Conservation (phyloP, 2,329 filamentous ascomycete species). For the Ophioceras dolichostomum region DNA sequence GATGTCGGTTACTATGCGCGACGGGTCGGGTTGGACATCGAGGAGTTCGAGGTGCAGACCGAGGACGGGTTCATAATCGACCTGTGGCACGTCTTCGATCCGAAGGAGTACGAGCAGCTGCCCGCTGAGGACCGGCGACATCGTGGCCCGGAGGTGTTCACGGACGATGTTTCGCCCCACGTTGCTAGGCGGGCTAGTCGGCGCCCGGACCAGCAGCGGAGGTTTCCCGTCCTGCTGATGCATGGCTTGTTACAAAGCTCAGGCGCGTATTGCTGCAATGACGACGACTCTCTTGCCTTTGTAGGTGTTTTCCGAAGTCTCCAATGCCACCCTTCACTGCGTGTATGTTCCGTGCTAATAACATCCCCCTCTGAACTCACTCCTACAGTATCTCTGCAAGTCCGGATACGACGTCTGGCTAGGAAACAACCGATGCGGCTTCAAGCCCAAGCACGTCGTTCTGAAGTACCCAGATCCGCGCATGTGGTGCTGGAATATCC, state of each 20-base stretch:
- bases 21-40: constrained; percentile 75
- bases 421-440: constrained; percentile 85
- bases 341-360: too few relatives aligned
- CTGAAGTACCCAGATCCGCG: constrained; percentile 66
- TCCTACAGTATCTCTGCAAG: constrained; percentile 59
- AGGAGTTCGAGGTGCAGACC: constrained; percentile 74
- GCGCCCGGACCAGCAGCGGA: constrained; percentile 33
- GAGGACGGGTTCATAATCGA: constrained; percentile 89
- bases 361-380: too few relatives aligned
- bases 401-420: constrained; percentile 92
- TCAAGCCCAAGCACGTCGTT: constrained; percentile 61
- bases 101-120: constrained; percentile 52
- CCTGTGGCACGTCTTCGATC: constrained; percentile 83
- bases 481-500: constrained; percentile 96
- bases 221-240: constrained; percentile 76
- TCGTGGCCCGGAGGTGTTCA: constrained; percentile 52
- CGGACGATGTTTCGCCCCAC: constrained; percentile 20
- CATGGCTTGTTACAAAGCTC: constrained; percentile 82
- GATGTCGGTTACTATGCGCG: constrained; percentile 80
- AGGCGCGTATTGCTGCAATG: constrained; percentile 81
- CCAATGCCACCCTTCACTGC: not conserved
- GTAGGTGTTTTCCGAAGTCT: not conserved
- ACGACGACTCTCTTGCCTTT: constrained; percentile 82
- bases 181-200: constrained; percentile 13
- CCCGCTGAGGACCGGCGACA: constrained; percentile 34